These are phyloP conservation scores for Beauveria sp. DNA, from an alignment of 2,329 filamentous ascomycete genomes.

Conservation along the genomic window DNA sequence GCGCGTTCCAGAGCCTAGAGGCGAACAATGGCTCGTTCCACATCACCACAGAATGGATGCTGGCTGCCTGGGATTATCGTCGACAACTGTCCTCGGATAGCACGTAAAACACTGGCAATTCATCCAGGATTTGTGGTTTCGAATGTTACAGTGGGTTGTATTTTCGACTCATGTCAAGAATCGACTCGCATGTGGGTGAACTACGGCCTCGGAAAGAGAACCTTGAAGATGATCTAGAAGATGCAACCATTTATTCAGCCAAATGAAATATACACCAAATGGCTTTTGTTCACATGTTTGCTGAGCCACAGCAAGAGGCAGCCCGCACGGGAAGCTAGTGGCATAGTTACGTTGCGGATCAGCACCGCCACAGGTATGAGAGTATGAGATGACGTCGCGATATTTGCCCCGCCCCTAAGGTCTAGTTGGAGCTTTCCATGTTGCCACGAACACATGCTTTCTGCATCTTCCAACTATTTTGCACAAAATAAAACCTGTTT, in stretches of 20 bases:
- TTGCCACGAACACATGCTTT: conserved; percentile 8
- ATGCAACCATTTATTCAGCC: not conserved
- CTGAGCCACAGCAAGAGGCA: conserved; percentile 3
- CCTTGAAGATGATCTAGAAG: too few relatives aligned
- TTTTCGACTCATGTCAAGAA: too few relatives aligned
- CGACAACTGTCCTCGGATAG: too few relatives aligned
- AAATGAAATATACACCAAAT: not conserved
- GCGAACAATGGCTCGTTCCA: too few relatives aligned
- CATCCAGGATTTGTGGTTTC: too few relatives aligned
- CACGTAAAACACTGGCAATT: too few relatives aligned
- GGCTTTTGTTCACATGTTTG: not conserved
- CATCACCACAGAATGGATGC: too few relatives aligned
- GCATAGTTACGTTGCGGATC: not conserved
- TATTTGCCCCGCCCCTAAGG: conserved; percentile 10
- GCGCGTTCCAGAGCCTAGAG: too few relatives aligned
- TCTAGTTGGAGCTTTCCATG: not conserved
- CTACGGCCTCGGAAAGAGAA: too few relatives aligned
- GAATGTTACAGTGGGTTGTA: too few relatives aligned
- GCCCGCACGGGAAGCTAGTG: not conserved
- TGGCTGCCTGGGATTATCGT: too few relatives aligned
- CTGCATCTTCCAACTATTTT: not conserved
- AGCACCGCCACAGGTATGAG: conserved; percentile 5
- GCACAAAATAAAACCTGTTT: not conserved
- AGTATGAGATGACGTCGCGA: conserved; percentile 8
- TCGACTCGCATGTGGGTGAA: too few relatives aligned